phyloP scores from a whole-genome alignment of 805 yeast species.

The Zygosaccharomyces bailii region DNA sequence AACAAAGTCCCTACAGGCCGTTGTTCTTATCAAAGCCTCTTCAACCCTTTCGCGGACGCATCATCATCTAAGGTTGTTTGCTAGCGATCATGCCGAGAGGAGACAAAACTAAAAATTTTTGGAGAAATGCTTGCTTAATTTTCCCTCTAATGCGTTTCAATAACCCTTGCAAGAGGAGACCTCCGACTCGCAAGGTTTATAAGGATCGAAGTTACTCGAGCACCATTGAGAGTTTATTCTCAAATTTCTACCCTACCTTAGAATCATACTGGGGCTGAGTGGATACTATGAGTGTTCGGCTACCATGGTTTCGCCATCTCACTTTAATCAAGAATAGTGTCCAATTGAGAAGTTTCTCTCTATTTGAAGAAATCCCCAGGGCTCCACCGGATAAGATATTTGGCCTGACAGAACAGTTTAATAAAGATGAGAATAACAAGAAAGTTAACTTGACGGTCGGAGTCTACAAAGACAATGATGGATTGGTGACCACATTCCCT shows the following conservation, averaged over 20 bases:
- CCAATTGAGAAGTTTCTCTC: constrained; percentile 2
- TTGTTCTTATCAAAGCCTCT: background rate
- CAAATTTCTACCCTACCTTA: too few species aligned
- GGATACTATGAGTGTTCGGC: background rate
- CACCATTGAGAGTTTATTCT: background rate
- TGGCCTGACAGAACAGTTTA: constrained; percentile 73
- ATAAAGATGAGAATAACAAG: constrained; percentile 55
- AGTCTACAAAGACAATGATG: constrained; percentile 84
- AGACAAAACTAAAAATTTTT: constrained; percentile 1
- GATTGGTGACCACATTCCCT: constrained; percentile 45
- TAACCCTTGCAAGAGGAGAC: background rate
- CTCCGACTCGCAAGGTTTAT: background rate
- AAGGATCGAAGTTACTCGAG: background rate
- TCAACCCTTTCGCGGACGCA: background rate
- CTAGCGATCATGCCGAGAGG: constrained; percentile 3
- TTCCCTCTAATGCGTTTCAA: background rate
- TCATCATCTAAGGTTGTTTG: constrained; percentile 1
- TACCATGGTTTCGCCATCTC: background rate
- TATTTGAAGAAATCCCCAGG: constrained; percentile 35
- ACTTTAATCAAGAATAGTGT: background rate
- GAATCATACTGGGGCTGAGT: too few species aligned
- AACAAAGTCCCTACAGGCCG: background rate
- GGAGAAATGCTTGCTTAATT: background rate
- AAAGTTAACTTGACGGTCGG: constrained; percentile 51
- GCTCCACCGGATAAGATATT: constrained; percentile 88